phyloP scores from a whole-genome alignment of 768 basidiomycete species.

The Sarcomyxa edulis region DNA sequence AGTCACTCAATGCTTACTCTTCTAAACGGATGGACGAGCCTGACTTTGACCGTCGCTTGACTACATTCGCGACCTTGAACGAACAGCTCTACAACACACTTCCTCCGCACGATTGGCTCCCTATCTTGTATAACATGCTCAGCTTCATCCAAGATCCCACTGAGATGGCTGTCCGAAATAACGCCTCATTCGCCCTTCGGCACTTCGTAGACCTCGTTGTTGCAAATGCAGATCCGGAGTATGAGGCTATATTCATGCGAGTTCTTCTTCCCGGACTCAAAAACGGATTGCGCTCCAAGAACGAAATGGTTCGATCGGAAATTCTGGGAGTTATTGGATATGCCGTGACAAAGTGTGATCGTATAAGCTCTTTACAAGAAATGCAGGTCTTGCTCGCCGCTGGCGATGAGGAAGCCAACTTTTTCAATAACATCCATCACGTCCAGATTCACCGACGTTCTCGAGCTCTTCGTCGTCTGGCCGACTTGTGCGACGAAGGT shows the following conservation, averaged over 20 bases:
- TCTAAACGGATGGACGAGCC: slow-evolving; percentile 80
- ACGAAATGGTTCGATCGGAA: slow-evolving; percentile 85
- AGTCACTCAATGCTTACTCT: slow-evolving; percentile 82
- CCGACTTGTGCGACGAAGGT: slow-evolving; percentile 67
- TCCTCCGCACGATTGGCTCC: slow-evolving; percentile 65
- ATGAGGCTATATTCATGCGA: slow-evolving; percentile 52
- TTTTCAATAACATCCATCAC: slow-evolving; percentile 95
- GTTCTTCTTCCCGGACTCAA: slow-evolving; percentile 75
- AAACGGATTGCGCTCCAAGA: slow-evolving; percentile 71
- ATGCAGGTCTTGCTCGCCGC: slow-evolving; percentile 76
- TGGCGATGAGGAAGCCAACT: slow-evolving; percentile 92
- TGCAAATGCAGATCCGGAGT: slow-evolving; percentile 32
- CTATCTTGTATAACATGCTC: slow-evolving; percentile 77
- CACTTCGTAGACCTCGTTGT: slow-evolving; percentile 69
- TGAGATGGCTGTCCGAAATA: slow-evolving; percentile 82
- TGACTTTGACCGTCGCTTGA: slow-evolving; percentile 83
- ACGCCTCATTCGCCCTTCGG: slow-evolving; percentile 69
- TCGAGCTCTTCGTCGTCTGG: slow-evolving; percentile 79
- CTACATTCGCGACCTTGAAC: slow-evolving; percentile 72
- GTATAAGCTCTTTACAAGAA: slow-evolving; percentile 62
- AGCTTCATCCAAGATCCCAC: slow-evolving; percentile 85
- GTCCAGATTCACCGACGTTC: slow-evolving; percentile 88
- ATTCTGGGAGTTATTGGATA: slow-evolving; percentile 73
- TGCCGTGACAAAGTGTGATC: slow-evolving; percentile 60
- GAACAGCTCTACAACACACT: slow-evolving; percentile 52